Conservation (phyloP, 352 stramenopile species). For the Phytophthora agathidicida region DNA sequence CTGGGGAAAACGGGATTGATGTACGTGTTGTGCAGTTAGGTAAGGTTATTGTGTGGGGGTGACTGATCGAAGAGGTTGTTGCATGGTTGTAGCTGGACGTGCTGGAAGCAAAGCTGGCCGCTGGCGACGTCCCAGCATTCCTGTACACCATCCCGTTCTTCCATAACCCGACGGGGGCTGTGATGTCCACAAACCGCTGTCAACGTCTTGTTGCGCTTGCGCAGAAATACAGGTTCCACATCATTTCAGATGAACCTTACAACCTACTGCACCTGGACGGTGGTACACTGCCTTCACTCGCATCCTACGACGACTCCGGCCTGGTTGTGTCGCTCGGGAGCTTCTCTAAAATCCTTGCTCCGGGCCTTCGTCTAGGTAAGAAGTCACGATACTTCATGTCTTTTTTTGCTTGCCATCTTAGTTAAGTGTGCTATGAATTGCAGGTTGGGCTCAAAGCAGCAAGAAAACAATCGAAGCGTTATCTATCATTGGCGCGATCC, state of each 20-base stretch:
- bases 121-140: conserved; percentile 80
- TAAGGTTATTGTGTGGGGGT: neutral
- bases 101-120: conserved; percentile 69
- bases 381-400: neutral
- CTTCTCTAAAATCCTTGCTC: conserved; percentile 96
- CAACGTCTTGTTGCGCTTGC: conserved; percentile 82
- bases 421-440: neutral
- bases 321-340: conserved; percentile 87
- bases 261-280: conserved; percentile 88
- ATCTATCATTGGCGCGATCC: conserved; percentile 76
- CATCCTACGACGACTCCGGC: conserved; percentile 69
- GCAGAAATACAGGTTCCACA: conserved; percentile 77
- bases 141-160: conserved; percentile 94
- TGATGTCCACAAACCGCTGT: conserved; percentile 74
- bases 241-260: conserved; percentile 95
- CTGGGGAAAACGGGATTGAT: conserved; percentile 75
- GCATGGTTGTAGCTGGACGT: conserved; percentile 49
- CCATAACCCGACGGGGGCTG: conserved; percentile 92
- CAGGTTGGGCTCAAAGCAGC: conserved; percentile 72
- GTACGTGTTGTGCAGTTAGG: conserved; percentile 36
- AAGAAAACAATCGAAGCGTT: conserved; percentile 65
- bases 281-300: conserved; percentile 54
- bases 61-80: conserved; percentile 1
- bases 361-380: conserved; percentile 89
- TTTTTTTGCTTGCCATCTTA: neutral